Base-by-base conservation (phyloP, 2,329 filamentous ascomycete genomes). In the Coniochaeta sp. region DNA sequence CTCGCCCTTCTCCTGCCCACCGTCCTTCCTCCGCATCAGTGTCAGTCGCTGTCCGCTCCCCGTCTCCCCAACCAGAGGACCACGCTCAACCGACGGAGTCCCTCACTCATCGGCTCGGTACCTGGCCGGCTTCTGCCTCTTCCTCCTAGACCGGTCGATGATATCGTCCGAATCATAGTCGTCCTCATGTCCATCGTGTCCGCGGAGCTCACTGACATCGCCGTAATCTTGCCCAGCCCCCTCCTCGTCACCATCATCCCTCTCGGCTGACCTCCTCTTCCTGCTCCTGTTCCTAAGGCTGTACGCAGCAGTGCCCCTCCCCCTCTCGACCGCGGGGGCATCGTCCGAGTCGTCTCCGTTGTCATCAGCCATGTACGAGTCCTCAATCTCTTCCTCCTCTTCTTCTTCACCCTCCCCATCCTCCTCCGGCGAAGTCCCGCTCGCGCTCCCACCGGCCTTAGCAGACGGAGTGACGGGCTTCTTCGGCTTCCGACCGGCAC, bases 401-500 rank as follows among this genome's bases (percentile, higher is more conserved):
- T 30, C n/a, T n/a, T n/a, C n/a, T n/a, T n/a, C n/a, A n/a, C n/a
- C n/a, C n/a, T n/a, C n/a, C n/a, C n/a, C n/a, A 32, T 9, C 26
- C 26, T 24, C 14, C n/a, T 16, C 10, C 5, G 24, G 9, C 26
- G 45, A 30, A 24, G n/a, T 42, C 38, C 26, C 10, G 24, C 45
- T 47, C 45, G 45, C 16, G 20, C 45, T 18, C 45, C 14, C 6
- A 24, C 45, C 22, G 14, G 14, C 26, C 14, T 22, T 42, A 24
- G 26, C 26, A 22, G 26, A 14, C 33, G 18, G 16, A 12, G 45
- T 24, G 14, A 28, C 30, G 20, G 27, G 45, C 20, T 13, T 20
- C 52, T 59, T 61, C 51, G 57, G 60, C 50, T 61, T 61, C 1
- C 60, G 57, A 4, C 60, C 60, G 4, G 60, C 60, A 1, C 60